These are phyloP conservation scores for Penicillium crustosum DNA, from an alignment of 2,329 filamentous ascomycete species.

Conservation along the genomic window DNA sequence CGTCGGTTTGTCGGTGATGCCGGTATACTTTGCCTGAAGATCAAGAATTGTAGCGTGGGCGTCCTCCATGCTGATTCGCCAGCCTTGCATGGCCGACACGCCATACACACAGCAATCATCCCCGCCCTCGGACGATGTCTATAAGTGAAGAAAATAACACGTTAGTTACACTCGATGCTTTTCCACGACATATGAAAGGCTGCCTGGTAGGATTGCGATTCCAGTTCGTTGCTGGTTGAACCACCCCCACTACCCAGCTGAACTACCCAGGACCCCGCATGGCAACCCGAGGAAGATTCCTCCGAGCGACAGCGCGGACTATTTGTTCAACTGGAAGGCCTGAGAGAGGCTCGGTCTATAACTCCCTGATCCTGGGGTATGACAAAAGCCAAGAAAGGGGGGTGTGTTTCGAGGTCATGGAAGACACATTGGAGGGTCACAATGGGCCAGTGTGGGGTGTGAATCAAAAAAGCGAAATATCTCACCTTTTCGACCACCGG, in stretches of 20 bases:
- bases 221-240: not conserved
- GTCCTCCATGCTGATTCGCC: conserved; percentile 99
- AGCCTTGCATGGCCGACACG: conserved; percentile 98
- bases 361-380: not conserved
- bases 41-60: conserved; percentile 88
- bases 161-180: not conserved
- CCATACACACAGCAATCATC: conserved; percentile 93
- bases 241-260: conserved; percentile 9
- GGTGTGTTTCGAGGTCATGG: not conserved
- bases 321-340: not conserved
- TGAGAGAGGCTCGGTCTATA: not conserved
- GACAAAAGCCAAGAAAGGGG: not conserved
- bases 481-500: conserved; percentile 98
- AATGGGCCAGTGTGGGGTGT: conserved; percentile 28
- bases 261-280: conserved; percentile 10
- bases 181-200: not conserved
- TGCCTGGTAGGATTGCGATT: not conserved
- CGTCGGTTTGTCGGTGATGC: conserved; percentile 57
- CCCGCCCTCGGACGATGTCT: conserved; percentile 86
- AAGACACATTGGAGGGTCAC: not conserved
- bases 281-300: conserved; percentile 5
- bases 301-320: not conserved
- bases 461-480: conserved; percentile 12
- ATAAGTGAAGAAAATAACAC: conserved; percentile 10
- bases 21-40: conserved; percentile 62